Base-by-base conservation (phyloP, 140 eudicot species). In the Anethum foeniculum region DNA sequence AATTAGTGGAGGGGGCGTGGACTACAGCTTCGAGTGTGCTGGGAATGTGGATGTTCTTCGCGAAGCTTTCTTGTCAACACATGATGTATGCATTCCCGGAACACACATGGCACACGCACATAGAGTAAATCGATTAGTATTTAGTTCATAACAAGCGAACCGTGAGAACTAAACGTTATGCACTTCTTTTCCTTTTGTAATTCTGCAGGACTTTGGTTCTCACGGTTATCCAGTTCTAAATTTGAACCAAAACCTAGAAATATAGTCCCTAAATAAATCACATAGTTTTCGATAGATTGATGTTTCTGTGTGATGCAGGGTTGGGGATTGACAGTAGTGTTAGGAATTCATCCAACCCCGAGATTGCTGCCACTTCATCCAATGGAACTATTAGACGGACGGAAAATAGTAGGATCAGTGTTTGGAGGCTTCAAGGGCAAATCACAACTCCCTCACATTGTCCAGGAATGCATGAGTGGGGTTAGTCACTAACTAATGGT, bases 401-500 rank as follows among this genome's bases (percentile, higher is more conserved):
- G 97, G 69, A 88, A 87, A 83, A 85, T 92, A 8, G 82, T 81
- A 0, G 97, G 86, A 54, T 90, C 93, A 0, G 90, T 89, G 16
- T 90, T 90, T 30, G 97, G 97, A 30, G 97, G 89, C 84, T 87
- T 86, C 85, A 92, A 90, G 76, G 91, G 91, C 32, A 92, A 92
- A 77, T 32, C 91, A 34, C 97, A 92, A 68, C 83, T 92, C 36
- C 97, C 97, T 77, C 79, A 71, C 10, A 88, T 92, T 28, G 97
- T 85, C 41, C 49, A 90, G 44, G 85, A 87, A 77, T 90, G 91
- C 91, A 88, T 84, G 90, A 82, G 64, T 19, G 90, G 87, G 90
- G 93, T 91, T 0, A 86, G 25, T 74, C 28, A 49, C 56, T 13
- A 69, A 25, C 72, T 65, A 47, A 32, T 46, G 51, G 51, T 46